Base-by-base conservation (phyloP, 331 rosid species). In the Rhamnella rubrinervis region DNA sequence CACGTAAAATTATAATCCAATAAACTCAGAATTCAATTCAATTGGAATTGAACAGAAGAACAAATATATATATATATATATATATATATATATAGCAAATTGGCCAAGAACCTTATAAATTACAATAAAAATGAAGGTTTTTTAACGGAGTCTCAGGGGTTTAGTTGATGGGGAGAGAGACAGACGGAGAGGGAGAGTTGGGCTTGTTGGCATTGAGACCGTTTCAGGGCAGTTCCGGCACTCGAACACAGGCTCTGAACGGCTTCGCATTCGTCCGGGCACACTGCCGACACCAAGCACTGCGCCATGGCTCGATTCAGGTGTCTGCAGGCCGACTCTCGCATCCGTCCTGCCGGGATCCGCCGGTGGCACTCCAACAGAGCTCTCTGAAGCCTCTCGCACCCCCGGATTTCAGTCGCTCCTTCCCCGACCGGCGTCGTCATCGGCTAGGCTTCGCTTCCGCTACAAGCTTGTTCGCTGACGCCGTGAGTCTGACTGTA, bases 171-270 rank as follows among this genome's bases (percentile, higher is more conserved):
- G 55, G 96, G 77, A 46, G 89, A 87, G 70, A 92, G 88, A 69
- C 97, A 89, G 18, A 77, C 35, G 10, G 90, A 82, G 66, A 87
- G 96, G 38, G 86, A 85, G 64, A 85, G 78, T 72, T 87, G 88
- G 66, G 97, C 97, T 65, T 79, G 75, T 25, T 92, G 95, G 81
- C 97, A 92, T 71, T 89, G 97, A 13, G 84, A 70, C 39, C 97
- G 88, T 60, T 92, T 90, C 25, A 85, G 80, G 7, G 79, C 75
- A 50, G 97, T 93, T 9, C 97, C 97, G 14, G 82, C 75, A 70
- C 89, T 90, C 25, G 87, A 78, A 67, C 98, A 88, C 55, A 90
- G 88, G 44, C 61, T 65, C 6, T 80, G 89, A 17, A 88, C 95
- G 26, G 95, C 96, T 62, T 90, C 96, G 4, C 25, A 74, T 68